Conservation (phyloP, 805 yeast genomes). For the Saccharomycodes ludwigii region DNA sequence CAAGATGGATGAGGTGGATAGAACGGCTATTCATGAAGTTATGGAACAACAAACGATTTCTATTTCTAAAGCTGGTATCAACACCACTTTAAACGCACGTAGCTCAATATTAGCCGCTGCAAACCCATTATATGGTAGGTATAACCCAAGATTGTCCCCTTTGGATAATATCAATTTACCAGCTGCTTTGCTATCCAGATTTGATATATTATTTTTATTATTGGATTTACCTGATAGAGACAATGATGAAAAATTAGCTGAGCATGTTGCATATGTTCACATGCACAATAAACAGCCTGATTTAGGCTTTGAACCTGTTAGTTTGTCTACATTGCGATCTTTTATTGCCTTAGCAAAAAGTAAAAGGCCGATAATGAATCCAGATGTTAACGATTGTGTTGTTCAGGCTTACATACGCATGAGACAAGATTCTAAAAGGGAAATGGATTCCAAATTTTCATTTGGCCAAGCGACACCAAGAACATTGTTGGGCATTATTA, state of each 20-base stretch:
- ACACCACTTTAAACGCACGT: constrained; percentile 90
- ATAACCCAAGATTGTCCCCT: constrained; percentile 82
- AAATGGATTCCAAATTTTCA: constrained; percentile 55
- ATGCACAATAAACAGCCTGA: constrained; percentile 85
- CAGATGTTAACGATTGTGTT: constrained; percentile 76
- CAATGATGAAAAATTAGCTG: constrained; percentile 74
- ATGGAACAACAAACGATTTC: constrained; percentile 99
- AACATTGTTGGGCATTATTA: constrained; percentile 78
- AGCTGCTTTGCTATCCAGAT: constrained; percentile 90
- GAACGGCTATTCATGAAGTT: constrained; percentile 97
- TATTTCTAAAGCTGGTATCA: constrained; percentile 94
- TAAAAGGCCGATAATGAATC: constrained; percentile 73
- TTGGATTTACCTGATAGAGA: constrained; percentile 77
- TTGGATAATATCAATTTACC: constrained; percentile 93
- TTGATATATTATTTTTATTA: constrained; percentile 78
- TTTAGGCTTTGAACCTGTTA: constrained; percentile 61
- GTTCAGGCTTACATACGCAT: constrained; percentile 77
- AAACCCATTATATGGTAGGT: constrained; percentile 93
- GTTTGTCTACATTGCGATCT: constrained; percentile 71
- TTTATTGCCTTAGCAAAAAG: constrained; percentile 77
- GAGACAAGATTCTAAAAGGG: constrained; percentile 85
- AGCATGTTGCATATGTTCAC: constrained; percentile 91
- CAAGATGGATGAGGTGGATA: constrained; percentile 93
- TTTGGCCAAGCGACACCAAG: constrained; percentile 94
- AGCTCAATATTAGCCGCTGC: constrained; percentile 96